Conservation (phyloP, 257 asterid species). For the Lithospermum erythrorhizon region DNA sequence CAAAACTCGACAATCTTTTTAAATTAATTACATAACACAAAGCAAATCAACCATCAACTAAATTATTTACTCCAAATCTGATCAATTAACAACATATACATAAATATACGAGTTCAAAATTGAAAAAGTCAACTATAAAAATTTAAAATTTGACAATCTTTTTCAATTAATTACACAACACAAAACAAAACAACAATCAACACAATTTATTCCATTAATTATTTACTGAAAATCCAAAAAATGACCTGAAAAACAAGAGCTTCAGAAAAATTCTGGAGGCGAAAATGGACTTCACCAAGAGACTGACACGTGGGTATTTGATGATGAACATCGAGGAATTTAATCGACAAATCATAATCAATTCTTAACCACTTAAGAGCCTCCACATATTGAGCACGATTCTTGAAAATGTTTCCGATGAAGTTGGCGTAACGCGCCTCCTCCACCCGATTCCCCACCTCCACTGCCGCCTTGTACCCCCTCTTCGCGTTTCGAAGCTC, state of each 20-base stretch:
- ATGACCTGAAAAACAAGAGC: conserved; percentile 72
- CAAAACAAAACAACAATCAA: too few relatives aligned
- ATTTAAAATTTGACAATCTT: too few relatives aligned
- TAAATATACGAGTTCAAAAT: too few relatives aligned
- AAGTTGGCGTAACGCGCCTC: conserved; percentile 96
- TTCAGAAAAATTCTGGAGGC: conserved; percentile 37
- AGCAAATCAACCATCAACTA: too few relatives aligned
- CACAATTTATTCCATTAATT: too few relatives aligned
- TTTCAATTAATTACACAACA: too few relatives aligned
- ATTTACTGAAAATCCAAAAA: too few relatives aligned
- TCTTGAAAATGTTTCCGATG: conserved; percentile 64
- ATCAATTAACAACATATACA: too few relatives aligned
- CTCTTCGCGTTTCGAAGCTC: conserved; percentile 49
- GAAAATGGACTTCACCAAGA: conserved; percentile 80
- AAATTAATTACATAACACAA: too few relatives aligned
- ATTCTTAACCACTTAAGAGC: conserved; percentile 80
- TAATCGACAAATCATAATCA: conserved; percentile 63
- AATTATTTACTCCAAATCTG: too few relatives aligned
- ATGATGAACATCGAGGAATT: conserved; percentile 50
- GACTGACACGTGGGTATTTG: conserved; percentile 89
- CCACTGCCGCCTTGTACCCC: conserved; percentile 42
- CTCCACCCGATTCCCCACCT: conserved; percentile 62
- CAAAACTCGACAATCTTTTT: too few relatives aligned
- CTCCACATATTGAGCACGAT: conserved; percentile 80
- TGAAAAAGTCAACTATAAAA: too few relatives aligned